Evolutionary conservation across 2,329 filamentous ascomycete species (phyloP).

Genomic region (Diaporthe capsici): DNA sequence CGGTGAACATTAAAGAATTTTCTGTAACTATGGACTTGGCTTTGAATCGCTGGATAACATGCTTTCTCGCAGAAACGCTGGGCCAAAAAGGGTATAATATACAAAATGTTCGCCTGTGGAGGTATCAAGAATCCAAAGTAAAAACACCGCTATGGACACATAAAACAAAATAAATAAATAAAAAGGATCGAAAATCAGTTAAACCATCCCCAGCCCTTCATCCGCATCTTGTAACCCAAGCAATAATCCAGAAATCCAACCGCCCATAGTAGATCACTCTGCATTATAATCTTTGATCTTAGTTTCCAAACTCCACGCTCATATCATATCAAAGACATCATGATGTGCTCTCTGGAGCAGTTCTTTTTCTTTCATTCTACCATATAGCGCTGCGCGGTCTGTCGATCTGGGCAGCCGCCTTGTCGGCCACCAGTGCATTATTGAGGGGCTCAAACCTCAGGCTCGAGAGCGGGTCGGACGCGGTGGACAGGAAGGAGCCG

Average conservation of each 20-base stretch:
- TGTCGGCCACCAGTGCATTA: background rate
- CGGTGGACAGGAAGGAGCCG: background rate
- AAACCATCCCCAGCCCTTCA: background rate
- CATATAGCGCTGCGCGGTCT: conserved; percentile 10
- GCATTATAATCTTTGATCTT: background rate
- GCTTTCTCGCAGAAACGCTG: background rate
- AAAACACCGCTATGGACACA: background rate
- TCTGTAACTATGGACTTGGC: background rate
- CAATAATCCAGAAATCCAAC: background rate
- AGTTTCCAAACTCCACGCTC: background rate
- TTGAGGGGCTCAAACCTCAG: background rate
- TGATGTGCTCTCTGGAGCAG: background rate
- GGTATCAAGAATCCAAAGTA: background rate
- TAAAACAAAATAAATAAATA: too few relatives aligned
- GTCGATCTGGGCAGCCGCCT: background rate
- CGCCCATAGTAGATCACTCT: background rate
- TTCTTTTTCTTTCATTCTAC: background rate
- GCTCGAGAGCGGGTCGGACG: background rate
- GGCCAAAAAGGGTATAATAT: background rate
- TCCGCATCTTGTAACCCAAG: too few relatives aligned
- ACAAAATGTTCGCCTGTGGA: background rate
- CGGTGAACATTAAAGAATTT: background rate
- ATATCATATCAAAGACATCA: background rate
- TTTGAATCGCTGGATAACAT: background rate
- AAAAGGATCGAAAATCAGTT: too few relatives aligned